These are phyloP conservation scores for Daldinia sp. DNA, from an alignment of 2,329 filamentous ascomycete genomes.

Conservation along the genomic window DNA sequence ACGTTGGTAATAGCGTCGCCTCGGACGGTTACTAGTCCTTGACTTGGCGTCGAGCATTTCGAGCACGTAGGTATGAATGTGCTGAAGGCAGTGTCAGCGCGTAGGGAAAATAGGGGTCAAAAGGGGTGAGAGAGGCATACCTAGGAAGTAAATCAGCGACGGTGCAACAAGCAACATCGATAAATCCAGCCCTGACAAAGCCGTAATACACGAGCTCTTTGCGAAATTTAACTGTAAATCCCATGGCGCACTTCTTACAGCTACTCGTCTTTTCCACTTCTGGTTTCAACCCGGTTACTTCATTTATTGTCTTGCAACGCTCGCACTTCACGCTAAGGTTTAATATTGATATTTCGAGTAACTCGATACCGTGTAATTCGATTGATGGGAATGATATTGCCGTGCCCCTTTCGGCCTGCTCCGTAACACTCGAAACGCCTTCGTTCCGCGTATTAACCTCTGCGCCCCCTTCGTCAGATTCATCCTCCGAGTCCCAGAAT, in stretches of 20 bases:
- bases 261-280: constrained; percentile 58
- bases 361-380: constrained; percentile 79
- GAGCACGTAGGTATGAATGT: constrained; percentile 81
- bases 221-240: constrained; percentile 64
- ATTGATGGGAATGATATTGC: constrained; percentile 80
- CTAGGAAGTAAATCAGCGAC: constrained; percentile 78
- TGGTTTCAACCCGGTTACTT: constrained; percentile 72
- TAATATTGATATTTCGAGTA: constrained; percentile 73
- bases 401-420: constrained; percentile 71
- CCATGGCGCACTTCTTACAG: constrained; percentile 67
- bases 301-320: constrained; percentile 77
- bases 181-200: constrained; percentile 78
- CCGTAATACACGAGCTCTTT: constrained; percentile 76
- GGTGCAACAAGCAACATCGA: constrained; percentile 78
- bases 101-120: neutral
- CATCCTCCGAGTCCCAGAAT: constrained; percentile 58
- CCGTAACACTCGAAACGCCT: constrained; percentile 46
- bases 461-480: constrained; percentile 57
- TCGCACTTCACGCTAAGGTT: constrained; percentile 79
- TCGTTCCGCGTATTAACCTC: constrained; percentile 41
- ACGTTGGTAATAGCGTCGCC: constrained; percentile 77
- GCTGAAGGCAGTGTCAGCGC: constrained; percentile 52
- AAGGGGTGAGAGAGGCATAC: constrained; percentile 48
- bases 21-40: constrained; percentile 75
- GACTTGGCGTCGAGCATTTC: constrained; percentile 74